Evolutionary conservation across 2,329 filamentous ascomycete species (phyloP).

Genomic region (Aspergillus luchuensis): DNA sequence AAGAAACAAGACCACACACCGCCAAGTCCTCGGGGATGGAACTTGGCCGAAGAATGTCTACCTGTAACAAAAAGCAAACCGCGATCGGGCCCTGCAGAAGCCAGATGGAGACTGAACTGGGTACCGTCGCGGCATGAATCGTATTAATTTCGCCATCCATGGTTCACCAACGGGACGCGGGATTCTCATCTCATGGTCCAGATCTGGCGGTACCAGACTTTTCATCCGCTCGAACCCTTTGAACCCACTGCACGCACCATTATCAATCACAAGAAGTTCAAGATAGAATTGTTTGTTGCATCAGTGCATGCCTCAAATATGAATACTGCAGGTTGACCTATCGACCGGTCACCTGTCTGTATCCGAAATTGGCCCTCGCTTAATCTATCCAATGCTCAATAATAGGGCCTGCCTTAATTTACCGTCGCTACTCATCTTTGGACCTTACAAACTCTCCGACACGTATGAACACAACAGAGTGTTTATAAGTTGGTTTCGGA

Average conservation of each 20-base stretch:
- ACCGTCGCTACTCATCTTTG: neutral
- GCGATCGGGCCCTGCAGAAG: conserved; percentile 3
- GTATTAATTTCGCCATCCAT: conserved; percentile 3
- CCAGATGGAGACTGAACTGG: neutral
- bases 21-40: neutral
- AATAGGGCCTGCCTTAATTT: neutral
- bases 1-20: neutral
- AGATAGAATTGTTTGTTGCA: neutral
- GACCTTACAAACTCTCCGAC: neutral
- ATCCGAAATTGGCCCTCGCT: neutral
- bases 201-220: conserved; percentile 1
- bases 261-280: no score
- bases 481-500: no score
- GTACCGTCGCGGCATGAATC: neutral
- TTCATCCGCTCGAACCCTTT: neutral
- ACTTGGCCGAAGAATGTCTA: neutral
- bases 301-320: neutral
- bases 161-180: conserved; percentile 9
- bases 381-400: neutral
- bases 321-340: neutral
- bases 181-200: conserved; percentile 3
- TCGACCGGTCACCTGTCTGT: neutral
- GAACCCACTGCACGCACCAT: no score
- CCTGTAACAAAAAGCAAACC: neutral
- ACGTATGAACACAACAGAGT: no score